Base-by-base conservation (phyloP, 495 filamentous ascomycete genomes). In the Parathielavia appendiculata region DNA sequence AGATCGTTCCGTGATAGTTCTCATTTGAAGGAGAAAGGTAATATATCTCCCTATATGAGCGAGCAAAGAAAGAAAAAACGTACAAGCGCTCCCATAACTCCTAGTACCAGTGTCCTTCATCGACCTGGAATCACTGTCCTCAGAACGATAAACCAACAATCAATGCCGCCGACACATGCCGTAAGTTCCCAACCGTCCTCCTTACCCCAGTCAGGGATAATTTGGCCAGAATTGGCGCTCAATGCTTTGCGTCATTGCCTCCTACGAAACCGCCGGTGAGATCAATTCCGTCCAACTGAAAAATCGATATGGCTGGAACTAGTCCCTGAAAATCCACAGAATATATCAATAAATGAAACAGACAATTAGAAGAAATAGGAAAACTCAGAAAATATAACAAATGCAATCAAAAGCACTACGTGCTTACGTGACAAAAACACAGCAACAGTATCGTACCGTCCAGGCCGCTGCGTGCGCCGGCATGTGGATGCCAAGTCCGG, bases 31-130 rank as follows among this genome's bases (percentile, higher is more conserved):
- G 26, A 30, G 2, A 30, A 30, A 39, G 4, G 16, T 3, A 39
- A 39, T 10, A 40, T 9, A 26, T 26, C 34, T 3, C 12, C 26
- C 4, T 19, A 39, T 39, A 52, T 22, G 7, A 38, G 13, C 26
- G 26, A 30, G 5, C n/a, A 47, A 19, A 17, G 4, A 26, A 44
- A 45, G 4, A 1, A 20, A 26, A 45, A 45, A 11, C 34, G 11
- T 20, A 7, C 35, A 52, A 52, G 19, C 36, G 49, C 34, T 40
- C 40, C 39, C 46, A 56, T 38, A 51, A 52, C 51, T 51, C 56
- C 52, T 52, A 54, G 59, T 56, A 51, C 13, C 51, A 59, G 51
- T 51, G 56, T 52, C 56, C 20, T 47, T 52, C 61, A 56, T 51
- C 51, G 51, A 58, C 61, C 56, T 56, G 56, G 47, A 51, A 56